Evolutionary conservation across 768 basidiomycete genomes (phyloP).

Genomic region (Xerocomus potaroensis): DNA sequence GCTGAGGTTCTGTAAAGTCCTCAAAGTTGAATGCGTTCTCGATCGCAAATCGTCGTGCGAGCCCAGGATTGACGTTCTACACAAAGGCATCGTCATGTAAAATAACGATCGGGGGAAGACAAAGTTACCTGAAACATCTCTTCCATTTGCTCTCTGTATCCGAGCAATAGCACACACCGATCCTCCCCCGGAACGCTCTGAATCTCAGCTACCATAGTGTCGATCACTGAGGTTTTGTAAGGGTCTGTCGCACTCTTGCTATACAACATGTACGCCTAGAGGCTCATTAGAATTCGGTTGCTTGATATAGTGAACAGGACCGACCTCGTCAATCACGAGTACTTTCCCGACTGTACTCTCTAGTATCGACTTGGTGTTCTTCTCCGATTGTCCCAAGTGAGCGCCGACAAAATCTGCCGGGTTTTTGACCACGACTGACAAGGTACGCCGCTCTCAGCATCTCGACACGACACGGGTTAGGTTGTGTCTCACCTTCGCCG

Average conservation of each 20-base stretch:
- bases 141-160: constrained; percentile 62
- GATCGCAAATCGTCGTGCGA: constrained; percentile 62
- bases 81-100: background rate
- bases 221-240: constrained; percentile 67
- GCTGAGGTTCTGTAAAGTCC: constrained; percentile 55
- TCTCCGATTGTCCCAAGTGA: constrained; percentile 56
- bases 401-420: constrained; percentile 65
- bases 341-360: constrained; percentile 60
- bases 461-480: too few species aligned
- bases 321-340: constrained; percentile 67
- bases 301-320: background rate
- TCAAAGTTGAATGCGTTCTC: constrained; percentile 67
- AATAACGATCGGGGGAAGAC: background rate
- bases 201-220: constrained; percentile 72
- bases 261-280: constrained; percentile 70
- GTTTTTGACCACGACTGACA: constrained; percentile 59
- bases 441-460: background rate
- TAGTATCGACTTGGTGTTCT: constrained; percentile 61
- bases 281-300: background rate
- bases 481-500: constrained; percentile 52
- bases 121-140: constrained; percentile 68
- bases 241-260: constrained; percentile 39
- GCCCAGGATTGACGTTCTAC: constrained; percentile 69
- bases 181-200: constrained; percentile 69
- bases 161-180: constrained; percentile 60